A percentile compares a stretch with the other conserved stretches of the same genome.
Evolutionary conservation across 495 filamentous ascomycete species (phyloP).

Genomic region (Penicillium macrosclerotiorum): DNA sequence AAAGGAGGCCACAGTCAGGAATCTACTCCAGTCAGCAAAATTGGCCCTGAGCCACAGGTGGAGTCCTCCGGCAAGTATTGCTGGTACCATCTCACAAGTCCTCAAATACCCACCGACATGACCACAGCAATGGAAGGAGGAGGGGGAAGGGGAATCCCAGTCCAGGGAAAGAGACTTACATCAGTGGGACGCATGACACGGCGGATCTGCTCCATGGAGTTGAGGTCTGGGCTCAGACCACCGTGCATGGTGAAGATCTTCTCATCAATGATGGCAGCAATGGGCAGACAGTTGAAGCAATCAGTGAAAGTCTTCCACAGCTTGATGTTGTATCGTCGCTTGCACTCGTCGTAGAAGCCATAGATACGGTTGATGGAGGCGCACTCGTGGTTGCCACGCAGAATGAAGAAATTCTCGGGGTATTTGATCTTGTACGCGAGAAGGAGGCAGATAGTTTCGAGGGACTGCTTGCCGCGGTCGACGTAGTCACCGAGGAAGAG

Average conservation of each 20-base stretch:
- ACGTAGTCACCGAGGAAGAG: slow-evolving; percentile 99
- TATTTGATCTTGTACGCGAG: slow-evolving; percentile 99
- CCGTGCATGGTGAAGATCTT: slow-evolving; percentile 99
- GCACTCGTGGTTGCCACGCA: slow-evolving; percentile 98
- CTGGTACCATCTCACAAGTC: no score
- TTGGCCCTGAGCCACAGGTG: slow-evolving; percentile 41
- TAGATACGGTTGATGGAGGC: slow-evolving; percentile 99
- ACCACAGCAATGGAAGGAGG: slow-evolving; percentile 2
- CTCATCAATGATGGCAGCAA: slow-evolving; percentile 99
- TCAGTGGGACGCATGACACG: slow-evolving; percentile 98
- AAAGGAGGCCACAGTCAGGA: slow-evolving; percentile 95
- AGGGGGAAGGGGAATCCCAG: slow-evolving; percentile 8
- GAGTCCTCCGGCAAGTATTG: no score
- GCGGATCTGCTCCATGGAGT: slow-evolving; percentile 99
- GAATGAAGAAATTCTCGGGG: slow-evolving; percentile 99
- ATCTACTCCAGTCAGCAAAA: slow-evolving; percentile 69
- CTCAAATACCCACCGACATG: no score
- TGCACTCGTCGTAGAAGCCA: slow-evolving; percentile 99
- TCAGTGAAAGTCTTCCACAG: slow-evolving; percentile 99
- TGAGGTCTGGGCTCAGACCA: slow-evolving; percentile 93
- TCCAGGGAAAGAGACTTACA: slow-evolving; percentile 56
- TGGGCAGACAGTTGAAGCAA: slow-evolving; percentile 99
- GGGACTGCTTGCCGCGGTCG: slow-evolving; percentile 97
- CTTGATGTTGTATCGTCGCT: slow-evolving; percentile 99
- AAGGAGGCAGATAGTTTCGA: slow-evolving; percentile 98